A percentile compares a stretch with the other conserved stretches of the same genome.
Conservation (phyloP, 2,329 filamentous ascomycete species). For the Fusarium pseudonygamai region DNA sequence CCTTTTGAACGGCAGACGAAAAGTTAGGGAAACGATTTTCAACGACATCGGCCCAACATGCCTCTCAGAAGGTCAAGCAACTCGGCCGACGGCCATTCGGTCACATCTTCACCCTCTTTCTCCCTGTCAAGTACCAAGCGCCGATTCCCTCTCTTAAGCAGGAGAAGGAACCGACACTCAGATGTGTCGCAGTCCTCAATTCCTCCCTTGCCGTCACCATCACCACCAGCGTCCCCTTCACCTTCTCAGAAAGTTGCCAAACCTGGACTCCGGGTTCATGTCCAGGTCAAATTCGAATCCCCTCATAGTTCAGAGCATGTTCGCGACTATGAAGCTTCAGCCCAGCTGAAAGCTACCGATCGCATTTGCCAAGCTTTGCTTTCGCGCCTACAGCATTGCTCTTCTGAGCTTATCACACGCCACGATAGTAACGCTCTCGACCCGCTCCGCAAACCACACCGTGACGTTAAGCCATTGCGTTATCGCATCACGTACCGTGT, state of each 20-base stretch:
- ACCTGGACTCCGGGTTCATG: constrained; percentile 51
- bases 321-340: constrained; percentile 59
- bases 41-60: constrained; percentile 31
- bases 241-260: constrained; percentile 21
- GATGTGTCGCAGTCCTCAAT: constrained; percentile 37
- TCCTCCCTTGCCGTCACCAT: constrained; percentile 15
- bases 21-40: background rate
- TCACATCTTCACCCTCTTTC: constrained; percentile 34
- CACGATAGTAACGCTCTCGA: constrained; percentile 60
- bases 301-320: constrained; percentile 56
- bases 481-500: constrained; percentile 61
- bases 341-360: constrained; percentile 54
- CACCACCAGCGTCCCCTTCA: constrained; percentile 19
- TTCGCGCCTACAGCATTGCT: constrained; percentile 61
- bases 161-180: constrained; percentile 40
- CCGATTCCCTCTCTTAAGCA: constrained; percentile 45
- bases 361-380: constrained; percentile 60
- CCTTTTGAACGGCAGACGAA: background rate
- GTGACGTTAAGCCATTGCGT: constrained; percentile 55
- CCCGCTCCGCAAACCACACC: constrained; percentile 46
- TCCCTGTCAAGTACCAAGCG: constrained; percentile 42
- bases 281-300: constrained; percentile 57
- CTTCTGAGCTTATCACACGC: constrained; percentile 62
- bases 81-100: constrained; percentile 38
- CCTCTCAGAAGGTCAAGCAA: constrained; percentile 42